Base-by-base conservation (phyloP, 305 asterid genomes). In the Andrographis paniculata region DNA sequence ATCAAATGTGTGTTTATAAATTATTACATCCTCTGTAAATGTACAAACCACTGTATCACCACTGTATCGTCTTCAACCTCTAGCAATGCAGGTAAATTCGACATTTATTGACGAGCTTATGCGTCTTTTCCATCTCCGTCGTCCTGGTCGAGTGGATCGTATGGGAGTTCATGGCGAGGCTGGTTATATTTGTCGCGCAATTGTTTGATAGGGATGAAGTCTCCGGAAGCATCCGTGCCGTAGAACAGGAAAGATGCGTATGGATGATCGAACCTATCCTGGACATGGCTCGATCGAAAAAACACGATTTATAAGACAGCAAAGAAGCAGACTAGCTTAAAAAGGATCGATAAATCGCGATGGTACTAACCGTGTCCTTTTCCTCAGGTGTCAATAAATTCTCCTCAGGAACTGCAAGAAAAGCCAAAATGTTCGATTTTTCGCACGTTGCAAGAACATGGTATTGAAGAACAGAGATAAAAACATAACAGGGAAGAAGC, bases 221-320 rank as follows among this genome's bases (percentile, higher is more conserved):
- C 96, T 58, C 96, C 96, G 8, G 83, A 92, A 37, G 68, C 72
- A 62, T 91, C 99, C 79, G 70, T 59, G 51, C 96, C 99, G 20
- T 67, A 86, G 53, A 86, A 91, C 57, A 91, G 64, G 68, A 86
- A 91, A 1, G 96, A 91, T 21, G 74, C 63, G 42, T 91, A 91
- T 15, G 95, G 98, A 62, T 88, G 94, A 64, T 88, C 93, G 56
- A 84, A 84, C 61, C 69, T 62, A 64, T 56, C 86, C 98, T 86
- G 79, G 57, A 65, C 9, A 36, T 39, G 12, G 33, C 17, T 42
- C 18, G 45, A 42, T 44, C 48, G 6, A 59, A n/a, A 53, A 27
- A 16, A 31, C 53, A 50, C 53, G 19, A 48, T 53, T 28, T 31
- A 42, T 3, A 46, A 55, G 49, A n/a, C n/a, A n/a, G n/a, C n/a